Conservation (phyloP, 2,329 filamentous ascomycete species). For the Proliferodiscus dingleyae region DNA sequence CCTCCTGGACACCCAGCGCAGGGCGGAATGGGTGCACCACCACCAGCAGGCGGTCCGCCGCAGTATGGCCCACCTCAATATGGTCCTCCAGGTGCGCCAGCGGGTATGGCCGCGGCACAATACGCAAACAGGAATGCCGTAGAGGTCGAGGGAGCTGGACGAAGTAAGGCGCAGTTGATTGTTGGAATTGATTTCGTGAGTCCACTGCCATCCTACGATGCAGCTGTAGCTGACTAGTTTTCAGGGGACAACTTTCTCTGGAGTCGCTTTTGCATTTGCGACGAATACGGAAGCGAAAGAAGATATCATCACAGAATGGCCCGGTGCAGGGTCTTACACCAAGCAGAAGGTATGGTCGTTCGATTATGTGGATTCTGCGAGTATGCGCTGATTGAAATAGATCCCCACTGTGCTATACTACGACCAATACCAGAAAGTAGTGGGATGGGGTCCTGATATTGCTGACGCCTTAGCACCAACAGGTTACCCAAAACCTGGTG, state of each 20-base stretch:
- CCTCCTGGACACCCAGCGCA: slow-evolving; percentile 47
- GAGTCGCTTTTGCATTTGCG: slow-evolving; percentile 88
- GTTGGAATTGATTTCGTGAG: slow-evolving; percentile 98
- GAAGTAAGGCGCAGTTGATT: slow-evolving; percentile 94
- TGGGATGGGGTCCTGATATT: slow-evolving; percentile 99
- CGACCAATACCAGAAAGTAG: slow-evolving; percentile 98
- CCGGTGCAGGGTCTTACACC: slow-evolving; percentile 91
- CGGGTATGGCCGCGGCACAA: slow-evolving; percentile 23
- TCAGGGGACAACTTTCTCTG: slow-evolving; percentile 94
- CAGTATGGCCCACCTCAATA: slow-evolving; percentile 31
- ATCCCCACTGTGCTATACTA: slow-evolving; percentile 99
- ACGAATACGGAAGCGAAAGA: slow-evolving; percentile 97
- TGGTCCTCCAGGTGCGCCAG: slow-evolving; percentile 22
- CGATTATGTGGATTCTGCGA: not conserved
- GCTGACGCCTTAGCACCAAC: slow-evolving; percentile 94
- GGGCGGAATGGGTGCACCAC: slow-evolving; percentile 33
- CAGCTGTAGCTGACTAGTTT: slow-evolving; percentile 12
- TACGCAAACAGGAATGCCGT: slow-evolving; percentile 40
- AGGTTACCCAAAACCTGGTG: slow-evolving; percentile 93
- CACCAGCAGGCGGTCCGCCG: slow-evolving; percentile 28
- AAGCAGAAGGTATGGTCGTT: slow-evolving; percentile 79
- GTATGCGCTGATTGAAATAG: slow-evolving; percentile 42
- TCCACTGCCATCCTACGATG: slow-evolving; percentile 25
- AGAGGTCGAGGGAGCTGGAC: slow-evolving; percentile 82
- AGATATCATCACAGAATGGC: slow-evolving; percentile 99